These are phyloP conservation scores for Aspergillus nanangensis DNA, from an alignment of 495 filamentous ascomycete genomes.

Conservation along the genomic window DNA sequence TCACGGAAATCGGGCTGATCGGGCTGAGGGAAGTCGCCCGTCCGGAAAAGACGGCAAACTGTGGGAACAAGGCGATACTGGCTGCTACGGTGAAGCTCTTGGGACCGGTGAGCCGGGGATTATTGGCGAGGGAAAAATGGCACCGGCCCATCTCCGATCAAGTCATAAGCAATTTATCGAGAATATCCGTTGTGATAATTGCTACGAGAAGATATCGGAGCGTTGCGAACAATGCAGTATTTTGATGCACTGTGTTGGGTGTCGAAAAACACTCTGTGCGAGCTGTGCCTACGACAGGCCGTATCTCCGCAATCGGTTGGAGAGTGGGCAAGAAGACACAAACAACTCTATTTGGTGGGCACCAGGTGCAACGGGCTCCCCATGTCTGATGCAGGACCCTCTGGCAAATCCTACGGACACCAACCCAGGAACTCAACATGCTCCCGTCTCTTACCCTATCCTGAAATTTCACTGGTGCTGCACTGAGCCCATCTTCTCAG, in stretches of 20 bases:
- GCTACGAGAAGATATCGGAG: slow-evolving; percentile 48
- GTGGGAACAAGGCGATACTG: slow-evolving; percentile 56
- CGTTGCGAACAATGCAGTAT: slow-evolving; percentile 61
- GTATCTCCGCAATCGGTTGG: slow-evolving; percentile 33
- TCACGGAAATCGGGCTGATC: no score
- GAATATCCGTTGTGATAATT: slow-evolving; percentile 50
- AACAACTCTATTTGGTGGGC: slow-evolving; percentile 53
- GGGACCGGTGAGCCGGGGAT: slow-evolving; percentile 40
- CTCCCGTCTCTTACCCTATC: slow-evolving; percentile 31
- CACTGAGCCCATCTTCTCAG: slow-evolving; percentile 58
- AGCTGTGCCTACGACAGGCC: slow-evolving; percentile 57
- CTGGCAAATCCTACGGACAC: slow-evolving; percentile 22
- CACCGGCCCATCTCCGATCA: slow-evolving; percentile 49
- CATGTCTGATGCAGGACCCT: slow-evolving; percentile 55
- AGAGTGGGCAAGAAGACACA: slow-evolving; percentile 8
- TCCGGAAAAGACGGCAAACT: slow-evolving; percentile 42
- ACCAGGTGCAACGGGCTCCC: slow-evolving; percentile 46
- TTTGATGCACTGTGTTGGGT: slow-evolving; percentile 60
- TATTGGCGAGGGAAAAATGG: slow-evolving; percentile 50
- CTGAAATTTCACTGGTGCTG: slow-evolving; percentile 60
- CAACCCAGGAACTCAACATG: slow-evolving; percentile 20
- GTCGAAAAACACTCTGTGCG: slow-evolving; percentile 57
- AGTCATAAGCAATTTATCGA: slow-evolving; percentile 53
- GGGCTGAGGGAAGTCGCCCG: slow-evolving; percentile 8
- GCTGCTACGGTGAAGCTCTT: slow-evolving; percentile 51